Evolutionary conservation across 129 eudicot species (phyloP).

Genomic region (Smallanthus sonchifolius): DNA sequence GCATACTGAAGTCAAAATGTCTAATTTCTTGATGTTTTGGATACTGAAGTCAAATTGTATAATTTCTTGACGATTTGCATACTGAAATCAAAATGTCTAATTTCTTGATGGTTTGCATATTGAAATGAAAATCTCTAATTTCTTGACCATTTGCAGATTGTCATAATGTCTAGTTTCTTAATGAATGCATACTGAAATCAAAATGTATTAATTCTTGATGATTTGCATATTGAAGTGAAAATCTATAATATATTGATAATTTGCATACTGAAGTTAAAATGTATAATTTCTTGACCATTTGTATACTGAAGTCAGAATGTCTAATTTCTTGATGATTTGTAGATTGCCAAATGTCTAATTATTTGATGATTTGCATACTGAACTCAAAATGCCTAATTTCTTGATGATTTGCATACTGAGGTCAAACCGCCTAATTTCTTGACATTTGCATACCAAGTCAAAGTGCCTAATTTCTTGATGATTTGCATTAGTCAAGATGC

Average conservation of each 20-base stretch:
- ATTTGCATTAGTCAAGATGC: background rate
- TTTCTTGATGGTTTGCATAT: background rate
- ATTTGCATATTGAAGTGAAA: background rate
- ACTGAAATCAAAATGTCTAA: background rate
- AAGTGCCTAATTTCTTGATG: background rate
- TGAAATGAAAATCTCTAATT: background rate
- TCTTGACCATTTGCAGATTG: background rate
- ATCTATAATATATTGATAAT: background rate
- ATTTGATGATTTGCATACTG: background rate
- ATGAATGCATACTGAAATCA: background rate
- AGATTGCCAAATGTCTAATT: background rate
- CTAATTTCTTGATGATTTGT: background rate
- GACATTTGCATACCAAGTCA: background rate
- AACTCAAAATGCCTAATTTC: background rate
- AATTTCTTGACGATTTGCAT: background rate
- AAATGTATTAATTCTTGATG: background rate
- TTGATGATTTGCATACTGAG: background rate
- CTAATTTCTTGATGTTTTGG: background rate
- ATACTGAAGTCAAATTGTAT: too few relatives aligned
- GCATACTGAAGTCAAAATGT: background rate
- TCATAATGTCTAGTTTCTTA: background rate
- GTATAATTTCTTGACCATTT: background rate
- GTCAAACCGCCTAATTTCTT: background rate
- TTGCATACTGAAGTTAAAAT: background rate
- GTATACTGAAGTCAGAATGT: too few relatives aligned